Percentiles rank a stretch among this genome's conserved stretches.
These are phyloP conservation scores for Paecilomyces sp. DNA, from an alignment of 2,329 filamentous ascomycete genomes.

Conservation along the genomic window DNA sequence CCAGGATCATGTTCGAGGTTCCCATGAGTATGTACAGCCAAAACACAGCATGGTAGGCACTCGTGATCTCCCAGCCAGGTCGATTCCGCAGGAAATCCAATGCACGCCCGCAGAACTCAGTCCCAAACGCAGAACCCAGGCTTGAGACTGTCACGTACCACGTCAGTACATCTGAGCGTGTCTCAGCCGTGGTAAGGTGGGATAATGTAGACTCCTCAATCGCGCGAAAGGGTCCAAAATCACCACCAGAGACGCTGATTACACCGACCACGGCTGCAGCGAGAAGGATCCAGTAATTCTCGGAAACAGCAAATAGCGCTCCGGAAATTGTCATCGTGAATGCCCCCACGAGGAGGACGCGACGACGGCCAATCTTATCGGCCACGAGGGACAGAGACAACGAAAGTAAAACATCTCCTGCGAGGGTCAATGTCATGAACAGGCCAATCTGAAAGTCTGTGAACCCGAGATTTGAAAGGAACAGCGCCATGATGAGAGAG, in stretches of 20 bases:
- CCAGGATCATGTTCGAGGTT: conserved; percentile 41
- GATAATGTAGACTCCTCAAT: background rate
- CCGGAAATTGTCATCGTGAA: background rate
- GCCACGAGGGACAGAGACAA: background rate
- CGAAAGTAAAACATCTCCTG: background rate
- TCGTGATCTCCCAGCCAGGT: conserved; percentile 43
- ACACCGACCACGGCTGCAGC: background rate
- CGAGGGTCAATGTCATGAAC: background rate
- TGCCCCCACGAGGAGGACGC: background rate
- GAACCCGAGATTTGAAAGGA: background rate
- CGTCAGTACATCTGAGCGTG: conserved; percentile 13
- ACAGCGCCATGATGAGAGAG: background rate
- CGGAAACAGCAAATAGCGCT: background rate
- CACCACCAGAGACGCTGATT: background rate
- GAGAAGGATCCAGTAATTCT: background rate
- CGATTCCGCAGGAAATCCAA: conserved; percentile 40
- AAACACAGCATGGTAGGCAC: conserved; percentile 53
- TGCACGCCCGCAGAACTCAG: conserved; percentile 45
- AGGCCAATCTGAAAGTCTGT: background rate
- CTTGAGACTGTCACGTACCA: conserved; percentile 45
- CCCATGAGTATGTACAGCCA: conserved; percentile 54
- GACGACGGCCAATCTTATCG: background rate
- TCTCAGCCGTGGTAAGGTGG: conserved; percentile 10
- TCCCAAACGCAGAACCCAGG: conserved; percentile 50
- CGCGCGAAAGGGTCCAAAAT: background rate